Base-by-base conservation (phyloP, 192 early-diverging fungal species). In the Fimicolochytrium jonesii region DNA sequence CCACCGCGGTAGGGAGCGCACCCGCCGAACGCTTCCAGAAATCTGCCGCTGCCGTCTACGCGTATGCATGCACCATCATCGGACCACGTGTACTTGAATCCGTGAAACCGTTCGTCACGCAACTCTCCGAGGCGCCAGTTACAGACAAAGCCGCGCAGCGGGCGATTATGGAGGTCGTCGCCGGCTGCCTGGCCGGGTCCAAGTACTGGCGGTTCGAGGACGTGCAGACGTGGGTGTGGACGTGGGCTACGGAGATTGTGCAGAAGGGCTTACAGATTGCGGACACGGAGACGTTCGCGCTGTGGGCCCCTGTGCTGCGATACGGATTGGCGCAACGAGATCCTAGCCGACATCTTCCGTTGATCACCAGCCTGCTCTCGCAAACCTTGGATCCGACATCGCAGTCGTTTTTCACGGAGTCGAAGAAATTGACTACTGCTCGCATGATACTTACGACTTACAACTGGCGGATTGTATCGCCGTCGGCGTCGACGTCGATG, bases 331-430 rank as follows among this genome's bases (percentile, higher is more conserved):
- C 71, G 11, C 77, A 81, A 13, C 88, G 91, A 34, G 95, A 97
- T 39, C 89, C 91, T 4, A 78, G 91, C 25, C 80, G 95, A 17
- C 70, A 86, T n/a, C 61, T 83, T 36, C 90, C 91, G 4, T 68
- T 97, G 15, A 71, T 96, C 30, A 66, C 85, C 6, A 41, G 84
- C 25, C 55, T 97, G 5, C 68, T 96, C 15, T 67, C 72, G 22
- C 67, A 77, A 72, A 79, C 20, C 20, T 70, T 92, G 35, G 91
- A 95, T 59, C 87, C 4, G 75, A 13, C 79, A 5, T 83, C 88
- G 0, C 85, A 92, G 50, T 87, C 90, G 3, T 91, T 94, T 17
- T 95, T 94, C 59, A 71, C 74, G 0, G 92, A 97, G 68, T 78
- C 88, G 7, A 86, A 87, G 52, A 94, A 95, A 68, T 72, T 95